phyloP scores from a whole-genome alignment of 2,329 filamentous ascomycete genomes.

The Colletotrichum shisoi region DNA sequence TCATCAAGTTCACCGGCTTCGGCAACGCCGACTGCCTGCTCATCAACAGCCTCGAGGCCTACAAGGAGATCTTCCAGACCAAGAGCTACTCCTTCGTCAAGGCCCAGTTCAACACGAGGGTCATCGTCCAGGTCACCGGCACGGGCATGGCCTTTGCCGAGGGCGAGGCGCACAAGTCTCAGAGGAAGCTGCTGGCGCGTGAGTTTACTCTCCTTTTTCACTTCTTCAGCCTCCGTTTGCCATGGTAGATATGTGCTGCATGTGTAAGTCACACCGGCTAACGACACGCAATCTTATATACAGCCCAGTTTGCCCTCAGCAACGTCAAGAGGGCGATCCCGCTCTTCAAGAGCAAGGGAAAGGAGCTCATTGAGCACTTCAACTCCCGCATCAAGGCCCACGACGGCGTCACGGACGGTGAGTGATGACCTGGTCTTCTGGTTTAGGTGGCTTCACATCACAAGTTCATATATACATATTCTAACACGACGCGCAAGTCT shows the following conservation, averaged over 20 bases:
- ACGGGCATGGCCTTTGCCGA: conserved; percentile 49
- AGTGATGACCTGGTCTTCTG: not conserved
- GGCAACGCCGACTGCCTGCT: conserved; percentile 44
- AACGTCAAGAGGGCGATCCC: conserved; percentile 49
- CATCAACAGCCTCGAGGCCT: conserved; percentile 41
- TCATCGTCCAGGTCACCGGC: conserved; percentile 43
- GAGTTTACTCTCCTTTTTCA: not conserved
- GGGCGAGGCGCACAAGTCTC: conserved; percentile 48
- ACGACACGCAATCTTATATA: not conserved
- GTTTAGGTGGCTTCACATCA: not conserved
- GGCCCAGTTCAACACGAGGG: conserved; percentile 43
- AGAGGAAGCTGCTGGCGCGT: conserved; percentile 48
- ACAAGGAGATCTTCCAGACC: conserved; percentile 44
- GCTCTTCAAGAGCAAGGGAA: conserved; percentile 48
- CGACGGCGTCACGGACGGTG: conserved; percentile 35
- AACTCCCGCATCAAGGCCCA: conserved; percentile 39
- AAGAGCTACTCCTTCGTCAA: conserved; percentile 47
- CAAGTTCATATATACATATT: not conserved
- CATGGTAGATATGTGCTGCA: too few species aligned
- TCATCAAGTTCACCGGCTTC: conserved; percentile 45
- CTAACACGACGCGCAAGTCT: conserved; percentile 5
- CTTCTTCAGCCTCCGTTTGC: too few species aligned
- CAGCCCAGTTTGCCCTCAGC: conserved; percentile 45
- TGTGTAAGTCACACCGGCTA: not conserved
- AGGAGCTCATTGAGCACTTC: conserved; percentile 44